Percentiles rank a stretch among this genome's conserved stretches.
These are phyloP conservation scores for Gilbertella persicaria DNA, from an alignment of 371 early-diverging fungal species.

Conservation along the genomic window DNA sequence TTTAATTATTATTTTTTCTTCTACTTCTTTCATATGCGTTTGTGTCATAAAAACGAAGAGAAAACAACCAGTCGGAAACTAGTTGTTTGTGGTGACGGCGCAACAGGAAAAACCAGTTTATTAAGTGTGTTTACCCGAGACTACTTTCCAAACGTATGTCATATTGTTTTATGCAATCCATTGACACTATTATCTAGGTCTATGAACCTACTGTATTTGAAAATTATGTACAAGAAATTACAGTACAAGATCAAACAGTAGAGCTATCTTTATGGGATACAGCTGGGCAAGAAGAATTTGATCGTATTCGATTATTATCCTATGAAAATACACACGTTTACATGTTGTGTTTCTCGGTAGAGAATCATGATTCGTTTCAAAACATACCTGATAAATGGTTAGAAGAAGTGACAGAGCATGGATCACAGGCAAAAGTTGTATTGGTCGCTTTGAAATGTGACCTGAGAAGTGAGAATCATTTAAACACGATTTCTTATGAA, in stretches of 20 bases:
- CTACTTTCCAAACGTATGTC: slow-evolving; percentile 56
- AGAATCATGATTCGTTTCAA: slow-evolving; percentile 55
- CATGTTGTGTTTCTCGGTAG: slow-evolving; percentile 62
- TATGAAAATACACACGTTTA: slow-evolving; percentile 58
- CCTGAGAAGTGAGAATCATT: slow-evolving; percentile 48
- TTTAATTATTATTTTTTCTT: not conserved
- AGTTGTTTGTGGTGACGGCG: slow-evolving; percentile 59
- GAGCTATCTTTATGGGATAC: slow-evolving; percentile 93
- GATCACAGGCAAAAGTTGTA: slow-evolving; percentile 48
- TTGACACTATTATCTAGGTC: slow-evolving; percentile 40
- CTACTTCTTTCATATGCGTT: not conserved
- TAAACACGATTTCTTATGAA: slow-evolving; percentile 45
- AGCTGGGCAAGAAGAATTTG: slow-evolving; percentile 76
- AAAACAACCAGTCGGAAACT: slow-evolving; percentile 9
- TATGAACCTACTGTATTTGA: slow-evolving; percentile 83
- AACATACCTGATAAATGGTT: slow-evolving; percentile 60
- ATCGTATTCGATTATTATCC: slow-evolving; percentile 51
- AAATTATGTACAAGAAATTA: slow-evolving; percentile 83
- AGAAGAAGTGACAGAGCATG: slow-evolving; percentile 46
- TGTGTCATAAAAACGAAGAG: slow-evolving; percentile 3
- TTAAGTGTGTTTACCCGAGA: slow-evolving; percentile 60
- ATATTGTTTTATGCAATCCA: too few species aligned
- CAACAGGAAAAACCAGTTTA: slow-evolving; percentile 68
- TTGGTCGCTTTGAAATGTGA: slow-evolving; percentile 62
- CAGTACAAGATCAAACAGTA: slow-evolving; percentile 75